phyloP scores from a whole-genome alignment of 768 basidiomycete species.

The Tulasnella sp. region DNA sequence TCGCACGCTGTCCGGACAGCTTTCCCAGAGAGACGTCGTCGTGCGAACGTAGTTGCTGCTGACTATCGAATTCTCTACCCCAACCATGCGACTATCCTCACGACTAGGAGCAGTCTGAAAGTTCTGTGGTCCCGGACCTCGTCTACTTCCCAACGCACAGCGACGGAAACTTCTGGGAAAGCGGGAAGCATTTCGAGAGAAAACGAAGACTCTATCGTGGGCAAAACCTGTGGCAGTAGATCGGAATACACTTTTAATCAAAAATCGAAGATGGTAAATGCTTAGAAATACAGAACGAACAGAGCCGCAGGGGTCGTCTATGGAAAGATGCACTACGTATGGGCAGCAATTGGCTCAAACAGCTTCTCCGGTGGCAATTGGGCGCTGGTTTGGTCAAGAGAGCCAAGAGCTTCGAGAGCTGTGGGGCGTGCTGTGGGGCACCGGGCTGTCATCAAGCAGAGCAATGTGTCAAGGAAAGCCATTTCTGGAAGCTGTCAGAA shows the following conservation, averaged over 20 bases:
- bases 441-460: constrained; percentile 9
- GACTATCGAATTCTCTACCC: background rate
- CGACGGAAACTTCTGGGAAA: background rate
- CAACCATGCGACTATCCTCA: constrained; percentile 4
- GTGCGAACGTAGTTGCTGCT: background rate
- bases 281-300: background rate
- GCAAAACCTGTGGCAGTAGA: background rate
- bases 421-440: background rate
- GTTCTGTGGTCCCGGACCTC: background rate
- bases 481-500: background rate
- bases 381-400: constrained; percentile 1
- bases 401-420: constrained; percentile 6
- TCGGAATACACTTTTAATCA: background rate
- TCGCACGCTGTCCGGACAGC: background rate
- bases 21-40: background rate
- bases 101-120: background rate
- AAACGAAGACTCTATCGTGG: background rate
- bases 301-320: background rate
- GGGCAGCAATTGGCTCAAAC: constrained; percentile 5
- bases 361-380: constrained; percentile 3
- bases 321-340: background rate
- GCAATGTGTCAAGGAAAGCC: background rate
- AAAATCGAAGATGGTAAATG: background rate
- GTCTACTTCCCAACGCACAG: background rate
- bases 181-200: background rate